Evolutionary conservation across 805 yeast genomes (phyloP).

Genomic region (Clavispora vitiphila): DNA sequence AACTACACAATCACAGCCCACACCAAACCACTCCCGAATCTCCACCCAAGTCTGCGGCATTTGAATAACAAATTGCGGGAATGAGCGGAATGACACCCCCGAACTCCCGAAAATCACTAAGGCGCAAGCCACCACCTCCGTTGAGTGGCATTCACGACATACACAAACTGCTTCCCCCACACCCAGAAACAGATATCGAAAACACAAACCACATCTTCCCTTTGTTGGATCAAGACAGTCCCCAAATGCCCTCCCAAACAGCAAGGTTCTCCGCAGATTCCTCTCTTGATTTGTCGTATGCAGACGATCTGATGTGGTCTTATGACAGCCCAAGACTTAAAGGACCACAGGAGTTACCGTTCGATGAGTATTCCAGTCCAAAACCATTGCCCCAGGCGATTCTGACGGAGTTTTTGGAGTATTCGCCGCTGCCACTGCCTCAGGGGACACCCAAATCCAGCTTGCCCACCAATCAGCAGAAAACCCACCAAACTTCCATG

Average conservation of each 20-base stretch:
- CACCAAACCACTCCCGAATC: background rate
- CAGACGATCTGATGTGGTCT: slow-evolving; percentile 16
- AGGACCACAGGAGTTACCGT: slow-evolving; percentile 38
- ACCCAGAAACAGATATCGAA: background rate
- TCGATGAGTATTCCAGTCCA: slow-evolving; percentile 17
- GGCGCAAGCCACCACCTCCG: slow-evolving; percentile 16
- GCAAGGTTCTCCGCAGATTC: background rate
- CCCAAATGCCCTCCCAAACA: background rate
- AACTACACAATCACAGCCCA: background rate
- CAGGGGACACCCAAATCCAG: background rate
- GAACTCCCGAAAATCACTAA: slow-evolving; percentile 2
- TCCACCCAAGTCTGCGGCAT: background rate
- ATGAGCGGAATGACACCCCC: background rate
- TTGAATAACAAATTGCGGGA: background rate
- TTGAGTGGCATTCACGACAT: background rate
- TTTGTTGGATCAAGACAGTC: background rate
- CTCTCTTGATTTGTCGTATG: background rate
- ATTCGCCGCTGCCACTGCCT: background rate
- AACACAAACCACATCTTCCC: background rate
- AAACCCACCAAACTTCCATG: background rate
- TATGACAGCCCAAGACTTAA: slow-evolving; percentile 33
- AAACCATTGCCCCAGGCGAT: too few relatives aligned
- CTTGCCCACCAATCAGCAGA: background rate
- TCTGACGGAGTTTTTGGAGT: background rate
- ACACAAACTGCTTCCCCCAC: background rate